Evolutionary conservation across 805 yeast genomes (phyloP), one percentile per base, ranked within the genome.

Genomic region (Candida glaebosa): DNA sequence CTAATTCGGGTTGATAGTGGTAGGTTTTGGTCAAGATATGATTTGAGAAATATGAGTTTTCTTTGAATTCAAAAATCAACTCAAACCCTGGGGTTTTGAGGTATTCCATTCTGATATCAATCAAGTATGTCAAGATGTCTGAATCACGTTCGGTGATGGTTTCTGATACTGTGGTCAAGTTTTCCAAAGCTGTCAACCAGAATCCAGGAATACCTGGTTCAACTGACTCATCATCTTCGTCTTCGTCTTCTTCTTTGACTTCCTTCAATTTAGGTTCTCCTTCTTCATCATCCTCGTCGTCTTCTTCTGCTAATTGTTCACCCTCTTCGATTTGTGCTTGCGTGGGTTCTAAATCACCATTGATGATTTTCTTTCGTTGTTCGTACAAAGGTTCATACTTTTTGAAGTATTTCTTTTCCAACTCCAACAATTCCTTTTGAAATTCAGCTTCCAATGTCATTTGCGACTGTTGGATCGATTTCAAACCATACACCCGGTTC

Each of bases 171-270:
- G 86, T 81, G 20, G 81, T 79, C 53, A 93, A 72, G 67, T 90
- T 93, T 63, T 85, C 91, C 65, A 93, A 71, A 4, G 98, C 95
- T 15, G 98, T 93, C 55, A 91, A 75, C 99, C 99, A 93, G 74
- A 93, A 93, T 37, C 85, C 81, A 43, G 99, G 98, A 51, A 93
- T 79, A 49, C 99, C 99, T 47, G 72, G 73, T 38, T 71, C 65
- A 16, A 63, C 70, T 22, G 62, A 72, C 30, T 41, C 60, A 37
- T 47, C 62, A 5, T 50, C 59, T 24, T 65, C 76, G n/a, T 64
- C 75, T 1, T 50, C 59, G 22, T 65, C 76, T n/a, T 64, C 75
- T 1, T 63, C 74, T 3, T 63, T 71, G 15, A 65, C 75, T 18
- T 60, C 69, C 15, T 63, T 67, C 7, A 60, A 69, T 3, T 65